A percentile compares a stretch with the other conserved stretches of the same genome.
Conservation (phyloP, 129 eudicot genomes). For the Deinandra increscens region DNA sequence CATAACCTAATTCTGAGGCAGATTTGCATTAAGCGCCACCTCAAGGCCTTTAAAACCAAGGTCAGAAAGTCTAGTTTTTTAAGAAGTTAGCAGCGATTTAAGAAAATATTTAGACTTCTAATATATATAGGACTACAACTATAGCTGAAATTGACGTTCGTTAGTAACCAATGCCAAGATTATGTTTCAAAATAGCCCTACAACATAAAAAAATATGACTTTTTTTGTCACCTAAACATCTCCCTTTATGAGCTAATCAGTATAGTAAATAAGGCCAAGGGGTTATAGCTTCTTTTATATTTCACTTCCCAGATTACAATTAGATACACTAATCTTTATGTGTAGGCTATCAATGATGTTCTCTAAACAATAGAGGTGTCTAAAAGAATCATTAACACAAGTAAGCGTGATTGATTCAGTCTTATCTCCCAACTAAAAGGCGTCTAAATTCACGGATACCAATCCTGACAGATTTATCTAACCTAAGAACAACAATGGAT, state of each 20-base stretch:
- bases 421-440: background rate
- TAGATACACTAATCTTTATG: too few relatives aligned
- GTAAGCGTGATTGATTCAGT: background rate
- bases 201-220: background rate
- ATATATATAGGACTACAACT: background rate
- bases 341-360: too few relatives aligned
- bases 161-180: constrained; percentile 3
- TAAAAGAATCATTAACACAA: background rate
- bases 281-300: too few relatives aligned
- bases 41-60: too few relatives aligned
- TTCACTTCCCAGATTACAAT: too few relatives aligned
- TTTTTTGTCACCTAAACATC: background rate
- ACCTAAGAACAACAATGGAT: background rate
- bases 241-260: background rate
- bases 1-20: too few relatives aligned
- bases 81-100: too few relatives aligned
- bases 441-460: background rate
- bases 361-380: too few relatives aligned
- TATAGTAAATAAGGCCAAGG: background rate
- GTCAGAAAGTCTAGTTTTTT: too few relatives aligned
- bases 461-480: background rate
- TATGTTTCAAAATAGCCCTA: background rate
- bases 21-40: too few relatives aligned
- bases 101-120: background rate
- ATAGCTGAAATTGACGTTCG: background rate